Conservation (phyloP, 768 basidiomycete genomes). For the Phanerochaete sordida region DNA sequence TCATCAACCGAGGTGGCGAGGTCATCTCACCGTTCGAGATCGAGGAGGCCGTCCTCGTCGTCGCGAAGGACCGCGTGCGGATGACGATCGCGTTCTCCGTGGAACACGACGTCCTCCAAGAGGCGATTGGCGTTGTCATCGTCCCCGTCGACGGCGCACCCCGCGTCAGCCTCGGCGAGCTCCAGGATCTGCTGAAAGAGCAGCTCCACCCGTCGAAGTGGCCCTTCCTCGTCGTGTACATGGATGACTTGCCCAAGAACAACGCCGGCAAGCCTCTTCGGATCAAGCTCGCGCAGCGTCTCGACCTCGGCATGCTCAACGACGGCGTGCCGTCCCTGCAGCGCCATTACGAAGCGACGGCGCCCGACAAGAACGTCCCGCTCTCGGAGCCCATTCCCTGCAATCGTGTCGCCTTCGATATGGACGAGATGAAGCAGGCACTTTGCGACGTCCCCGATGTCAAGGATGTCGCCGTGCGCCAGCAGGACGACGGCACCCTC, state of each 20-base stretch:
- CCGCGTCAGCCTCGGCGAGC: slow-evolving; percentile 36
- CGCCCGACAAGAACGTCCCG: slow-evolving; percentile 29
- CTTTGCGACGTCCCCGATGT: slow-evolving; percentile 29
- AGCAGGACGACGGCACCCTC: slow-evolving; percentile 28
- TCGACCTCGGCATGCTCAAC: slow-evolving; percentile 34
- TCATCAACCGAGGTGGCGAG: slow-evolving; percentile 58
- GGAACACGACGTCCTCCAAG: slow-evolving; percentile 45
- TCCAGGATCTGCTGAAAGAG: slow-evolving; percentile 41
- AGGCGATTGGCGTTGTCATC: slow-evolving; percentile 42
- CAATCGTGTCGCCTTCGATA: slow-evolving; percentile 28
- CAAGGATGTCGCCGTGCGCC: slow-evolving; percentile 32
- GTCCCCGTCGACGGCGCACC: slow-evolving; percentile 33
- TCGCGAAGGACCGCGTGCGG: slow-evolving; percentile 40
- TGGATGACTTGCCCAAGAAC: slow-evolving; percentile 46
- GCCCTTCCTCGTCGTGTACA: slow-evolving; percentile 46
- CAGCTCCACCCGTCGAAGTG: slow-evolving; percentile 47
- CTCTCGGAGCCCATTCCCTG: slow-evolving; percentile 38
- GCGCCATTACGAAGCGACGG: slow-evolving; percentile 40
- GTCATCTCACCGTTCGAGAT: slow-evolving; percentile 60
- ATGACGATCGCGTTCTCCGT: slow-evolving; percentile 40
- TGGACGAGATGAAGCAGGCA: slow-evolving; percentile 24
- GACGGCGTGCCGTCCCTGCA: slow-evolving; percentile 31
- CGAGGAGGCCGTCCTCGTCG: slow-evolving; percentile 49
- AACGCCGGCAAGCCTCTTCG: slow-evolving; percentile 46
- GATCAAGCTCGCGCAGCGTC: slow-evolving; percentile 39